Conservation (phyloP, 106 monocot genomes). For the Chionographis japonica region DNA sequence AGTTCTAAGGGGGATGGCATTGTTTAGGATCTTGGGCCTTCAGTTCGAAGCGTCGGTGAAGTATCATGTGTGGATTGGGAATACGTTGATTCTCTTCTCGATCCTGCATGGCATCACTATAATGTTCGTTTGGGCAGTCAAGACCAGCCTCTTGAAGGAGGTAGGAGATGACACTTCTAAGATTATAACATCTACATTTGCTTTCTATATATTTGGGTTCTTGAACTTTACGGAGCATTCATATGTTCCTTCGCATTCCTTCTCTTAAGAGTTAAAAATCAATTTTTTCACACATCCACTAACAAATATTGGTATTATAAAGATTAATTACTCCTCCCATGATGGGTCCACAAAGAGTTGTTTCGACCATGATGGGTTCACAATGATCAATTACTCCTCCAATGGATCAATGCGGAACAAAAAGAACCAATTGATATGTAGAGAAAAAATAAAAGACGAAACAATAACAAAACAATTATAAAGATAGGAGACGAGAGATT, state of each 20-base stretch:
- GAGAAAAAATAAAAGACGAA: no score
- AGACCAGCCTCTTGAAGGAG: constrained; percentile 38
- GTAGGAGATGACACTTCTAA: constrained; percentile 8
- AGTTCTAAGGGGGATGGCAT: constrained; percentile 55
- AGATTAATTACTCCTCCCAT: no score
- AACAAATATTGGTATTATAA: no score
- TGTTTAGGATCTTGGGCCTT: constrained; percentile 45
- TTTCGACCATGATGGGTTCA: no score
- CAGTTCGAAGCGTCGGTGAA: constrained; percentile 77
- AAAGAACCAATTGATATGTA: no score
- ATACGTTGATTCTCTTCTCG: constrained; percentile 41
- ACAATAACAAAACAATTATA: no score
- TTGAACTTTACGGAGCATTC: not conserved
- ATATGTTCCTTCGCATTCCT: not conserved
- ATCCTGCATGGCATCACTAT: constrained; percentile 56
- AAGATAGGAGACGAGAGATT: no score
- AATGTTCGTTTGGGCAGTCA: constrained; percentile 56
- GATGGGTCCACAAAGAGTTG: no score
- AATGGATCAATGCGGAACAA: no score
- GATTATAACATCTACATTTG: not conserved
- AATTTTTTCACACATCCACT: no score
- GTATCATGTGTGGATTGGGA: constrained; percentile 81
- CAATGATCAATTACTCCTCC: no score
- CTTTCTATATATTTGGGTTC: not conserved
- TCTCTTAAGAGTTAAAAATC: no score